Evolutionary conservation across 345 rosid genomes (phyloP).

Genomic region (Trapa incisa): DNA sequence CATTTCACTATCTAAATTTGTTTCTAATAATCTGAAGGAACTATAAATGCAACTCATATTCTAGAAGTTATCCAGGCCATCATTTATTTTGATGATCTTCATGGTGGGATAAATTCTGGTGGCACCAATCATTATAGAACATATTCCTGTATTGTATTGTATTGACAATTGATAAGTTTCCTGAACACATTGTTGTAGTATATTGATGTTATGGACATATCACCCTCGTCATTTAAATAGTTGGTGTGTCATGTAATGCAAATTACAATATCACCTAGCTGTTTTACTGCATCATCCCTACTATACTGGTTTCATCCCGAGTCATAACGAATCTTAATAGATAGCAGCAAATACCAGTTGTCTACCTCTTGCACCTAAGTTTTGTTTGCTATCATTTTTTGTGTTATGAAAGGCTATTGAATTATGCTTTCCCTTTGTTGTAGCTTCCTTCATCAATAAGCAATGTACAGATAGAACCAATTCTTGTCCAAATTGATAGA

Average conservation of each 20-base stretch:
- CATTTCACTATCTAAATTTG: neutral
- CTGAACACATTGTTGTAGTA: too few species aligned
- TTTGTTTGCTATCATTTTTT: neutral
- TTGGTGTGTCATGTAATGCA: too few species aligned
- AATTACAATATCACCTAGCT: too few species aligned
- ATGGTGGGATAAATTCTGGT: neutral
- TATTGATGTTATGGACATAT: too few species aligned
- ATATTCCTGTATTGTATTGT: too few species aligned
- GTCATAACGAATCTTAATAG: neutral
- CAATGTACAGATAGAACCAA: constrained; percentile 80
- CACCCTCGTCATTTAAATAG: too few species aligned
- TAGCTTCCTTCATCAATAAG: constrained; percentile 89
- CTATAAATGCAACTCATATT: neutral
- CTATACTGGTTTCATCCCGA: neutral
- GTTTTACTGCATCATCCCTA: too few species aligned
- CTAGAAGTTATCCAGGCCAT: neutral
- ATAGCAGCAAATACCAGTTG: neutral
- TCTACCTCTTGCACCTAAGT: neutral
- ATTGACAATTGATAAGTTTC: too few species aligned
- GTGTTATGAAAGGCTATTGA: neutral
- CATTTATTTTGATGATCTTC: neutral
- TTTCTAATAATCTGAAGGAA: neutral
- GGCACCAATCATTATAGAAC: neutral
- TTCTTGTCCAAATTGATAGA: constrained; percentile 80
- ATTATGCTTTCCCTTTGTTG: constrained; percentile 1